These are phyloP conservation scores for Oenanthe sinensis DNA, from an alignment of 129 eudicot genomes.

Conservation along the genomic window DNA sequence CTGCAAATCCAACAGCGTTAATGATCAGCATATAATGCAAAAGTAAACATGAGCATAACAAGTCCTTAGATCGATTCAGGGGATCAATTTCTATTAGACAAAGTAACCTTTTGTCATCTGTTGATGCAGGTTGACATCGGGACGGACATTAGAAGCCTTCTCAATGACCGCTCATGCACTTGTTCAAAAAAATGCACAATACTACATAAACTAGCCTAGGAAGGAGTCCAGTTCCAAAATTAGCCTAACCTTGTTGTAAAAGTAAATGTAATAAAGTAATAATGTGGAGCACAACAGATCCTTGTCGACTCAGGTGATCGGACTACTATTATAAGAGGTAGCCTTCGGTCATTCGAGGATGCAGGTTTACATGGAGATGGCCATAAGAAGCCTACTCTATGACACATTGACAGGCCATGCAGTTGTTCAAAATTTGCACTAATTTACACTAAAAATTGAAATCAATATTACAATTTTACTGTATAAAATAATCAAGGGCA, in stretches of 20 bases:
- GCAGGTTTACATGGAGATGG: not conserved
- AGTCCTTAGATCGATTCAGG: not conserved
- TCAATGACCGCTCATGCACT: not conserved
- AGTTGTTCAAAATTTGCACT: not conserved
- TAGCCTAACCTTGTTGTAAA: not conserved
- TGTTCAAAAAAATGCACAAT: not conserved
- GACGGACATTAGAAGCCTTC: not conserved
- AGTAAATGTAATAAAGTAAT: not conserved
- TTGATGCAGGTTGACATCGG: not conserved
- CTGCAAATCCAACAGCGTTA: not conserved
- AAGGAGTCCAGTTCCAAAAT: not conserved
- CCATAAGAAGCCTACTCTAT: not conserved
- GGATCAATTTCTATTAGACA: not conserved
- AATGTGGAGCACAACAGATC: not conserved
- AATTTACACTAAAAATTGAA: no score
- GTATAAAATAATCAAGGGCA: not conserved
- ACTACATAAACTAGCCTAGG: not conserved
- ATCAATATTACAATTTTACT: not conserved
- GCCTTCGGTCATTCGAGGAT: not conserved
- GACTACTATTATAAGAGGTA: not conserved
- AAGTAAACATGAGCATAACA: not conserved
- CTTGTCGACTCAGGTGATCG: not conserved
- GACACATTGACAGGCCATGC: not conserved
- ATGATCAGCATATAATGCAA: not conserved
- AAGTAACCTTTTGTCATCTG: not conserved